Percentiles rank a stretch among this genome's conserved stretches.
Conservation (phyloP, 2,329 filamentous ascomycete genomes). For the Fusarium sp. region DNA sequence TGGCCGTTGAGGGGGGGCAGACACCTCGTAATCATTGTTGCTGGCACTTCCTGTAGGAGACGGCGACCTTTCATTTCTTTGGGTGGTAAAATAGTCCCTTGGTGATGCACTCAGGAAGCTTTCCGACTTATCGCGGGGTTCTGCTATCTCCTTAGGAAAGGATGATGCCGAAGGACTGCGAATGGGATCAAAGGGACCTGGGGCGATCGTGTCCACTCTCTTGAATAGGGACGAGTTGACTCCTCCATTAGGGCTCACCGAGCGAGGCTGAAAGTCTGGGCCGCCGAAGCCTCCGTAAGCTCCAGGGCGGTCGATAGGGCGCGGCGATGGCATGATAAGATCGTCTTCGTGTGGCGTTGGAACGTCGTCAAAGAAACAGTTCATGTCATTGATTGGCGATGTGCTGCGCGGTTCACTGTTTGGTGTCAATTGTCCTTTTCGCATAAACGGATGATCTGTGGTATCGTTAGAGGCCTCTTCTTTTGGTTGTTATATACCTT, state of each 20-base stretch:
- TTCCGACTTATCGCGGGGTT: conserved; percentile 29
- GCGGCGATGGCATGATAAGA: conserved; percentile 53
- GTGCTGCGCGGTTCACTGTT: conserved; percentile 70
- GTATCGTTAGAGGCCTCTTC: conserved; percentile 43
- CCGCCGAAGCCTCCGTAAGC: conserved; percentile 61
- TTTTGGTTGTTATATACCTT: neutral
- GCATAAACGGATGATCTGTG: conserved; percentile 65
- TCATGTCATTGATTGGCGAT: conserved; percentile 65
- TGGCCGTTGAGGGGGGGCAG: conserved; percentile 54
- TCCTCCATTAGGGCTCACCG: conserved; percentile 38
- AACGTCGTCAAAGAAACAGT: conserved; percentile 59
- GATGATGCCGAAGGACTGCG: conserved; percentile 51
- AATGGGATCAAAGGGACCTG: conserved; percentile 71
- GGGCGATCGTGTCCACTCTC: conserved; percentile 73
- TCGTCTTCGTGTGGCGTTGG: conserved; percentile 57
- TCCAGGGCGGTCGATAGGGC: conserved; percentile 55
- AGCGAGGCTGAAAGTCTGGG: conserved; percentile 39
- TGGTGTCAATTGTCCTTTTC: conserved; percentile 70
- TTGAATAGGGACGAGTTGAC: conserved; percentile 60
- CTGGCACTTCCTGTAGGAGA: conserved; percentile 19
- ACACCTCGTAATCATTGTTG: conserved; percentile 43
- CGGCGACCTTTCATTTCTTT: conserved; percentile 19
- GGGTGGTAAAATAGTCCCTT: conserved; percentile 23
- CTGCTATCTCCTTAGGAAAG: conserved; percentile 43
- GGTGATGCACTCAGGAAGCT: conserved; percentile 39